phyloP scores from a whole-genome alignment of 148 eudicot species.

The Vaccinium corymbosum region DNA sequence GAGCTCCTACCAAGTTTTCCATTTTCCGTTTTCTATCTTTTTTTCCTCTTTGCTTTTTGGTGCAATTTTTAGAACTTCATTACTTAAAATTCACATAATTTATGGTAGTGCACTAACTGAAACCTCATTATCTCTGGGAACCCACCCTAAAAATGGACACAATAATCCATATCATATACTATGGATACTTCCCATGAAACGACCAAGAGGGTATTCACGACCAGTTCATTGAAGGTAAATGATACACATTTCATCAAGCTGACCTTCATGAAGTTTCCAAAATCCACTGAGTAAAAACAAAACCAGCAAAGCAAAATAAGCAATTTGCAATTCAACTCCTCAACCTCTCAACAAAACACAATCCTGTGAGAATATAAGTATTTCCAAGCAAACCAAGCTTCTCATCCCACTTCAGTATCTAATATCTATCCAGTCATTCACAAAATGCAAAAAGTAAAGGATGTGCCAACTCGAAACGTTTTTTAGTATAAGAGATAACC shows the following conservation, averaged over 20 bases:
- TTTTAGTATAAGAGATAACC: neutral
- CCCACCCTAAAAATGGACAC: neutral
- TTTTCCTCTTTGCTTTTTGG: neutral
- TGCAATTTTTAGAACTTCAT: neutral
- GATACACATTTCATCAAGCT: neutral
- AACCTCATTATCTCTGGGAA: neutral
- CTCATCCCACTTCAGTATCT: neutral
- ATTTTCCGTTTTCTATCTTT: neutral
- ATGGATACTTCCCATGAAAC: neutral
- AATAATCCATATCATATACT: neutral
- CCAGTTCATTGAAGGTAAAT: neutral
- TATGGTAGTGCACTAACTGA: neutral
- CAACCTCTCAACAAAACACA: neutral
- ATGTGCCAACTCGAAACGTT: neutral
- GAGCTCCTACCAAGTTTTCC: neutral
- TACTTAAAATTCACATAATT: neutral
- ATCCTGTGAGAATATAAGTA: neutral
- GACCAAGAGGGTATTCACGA: neutral
- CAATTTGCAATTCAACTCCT: neutral
- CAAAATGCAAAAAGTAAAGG: neutral
- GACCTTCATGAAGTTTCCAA: neutral
- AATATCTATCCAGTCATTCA: neutral
- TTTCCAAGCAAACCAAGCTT: slow-evolving; percentile 1
- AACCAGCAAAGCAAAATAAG: neutral
- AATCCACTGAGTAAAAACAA: neutral